These are phyloP conservation scores for Xanthoconium separans DNA, from an alignment of 1,284 basidiomycete species.

Conservation along the genomic window DNA sequence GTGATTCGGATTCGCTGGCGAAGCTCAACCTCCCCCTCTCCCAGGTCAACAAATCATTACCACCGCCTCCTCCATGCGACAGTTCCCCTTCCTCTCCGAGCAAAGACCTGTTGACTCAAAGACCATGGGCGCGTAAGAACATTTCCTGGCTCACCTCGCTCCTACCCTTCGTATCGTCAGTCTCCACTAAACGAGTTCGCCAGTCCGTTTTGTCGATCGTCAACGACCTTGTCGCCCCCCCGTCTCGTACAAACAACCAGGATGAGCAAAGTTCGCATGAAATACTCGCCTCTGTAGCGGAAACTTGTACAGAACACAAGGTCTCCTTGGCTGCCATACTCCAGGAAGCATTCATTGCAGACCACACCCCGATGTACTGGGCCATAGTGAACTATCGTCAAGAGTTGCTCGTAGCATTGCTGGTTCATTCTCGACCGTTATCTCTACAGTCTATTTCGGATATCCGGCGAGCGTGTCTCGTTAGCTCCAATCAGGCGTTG, in stretches of 20 bases:
- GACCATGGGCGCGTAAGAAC: conserved; percentile 5
- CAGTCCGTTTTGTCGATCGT: conserved; percentile 44
- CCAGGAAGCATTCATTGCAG: conserved; percentile 60
- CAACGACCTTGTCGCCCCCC: conserved; percentile 42
- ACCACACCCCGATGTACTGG: conserved; percentile 70
- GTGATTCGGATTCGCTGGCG: too few relatives aligned
- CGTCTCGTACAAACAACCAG: background rate
- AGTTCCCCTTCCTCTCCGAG: background rate
- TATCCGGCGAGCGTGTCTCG: conserved; percentile 61
- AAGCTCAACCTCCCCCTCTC: background rate
- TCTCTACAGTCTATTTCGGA: conserved; percentile 50
- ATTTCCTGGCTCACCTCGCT: conserved; percentile 28
- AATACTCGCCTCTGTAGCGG: conserved; percentile 44
- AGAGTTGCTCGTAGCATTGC: conserved; percentile 43
- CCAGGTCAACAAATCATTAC: background rate
- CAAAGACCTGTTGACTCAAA: background rate
- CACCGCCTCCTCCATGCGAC: background rate
- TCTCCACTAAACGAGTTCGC: conserved; percentile 40
- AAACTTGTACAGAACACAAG: conserved; percentile 42
- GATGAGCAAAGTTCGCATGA: conserved; percentile 16
- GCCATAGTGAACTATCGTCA: conserved; percentile 58
- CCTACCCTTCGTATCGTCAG: conserved; percentile 33
- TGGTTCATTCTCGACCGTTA: conserved; percentile 51
- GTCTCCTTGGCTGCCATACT: conserved; percentile 48
- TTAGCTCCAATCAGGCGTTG: conserved; percentile 58